Percentiles rank a stretch among this genome's conserved stretches.
Conservation (phyloP, 371 early-diverging fungal species). For the Actinomortierella wolfii region DNA sequence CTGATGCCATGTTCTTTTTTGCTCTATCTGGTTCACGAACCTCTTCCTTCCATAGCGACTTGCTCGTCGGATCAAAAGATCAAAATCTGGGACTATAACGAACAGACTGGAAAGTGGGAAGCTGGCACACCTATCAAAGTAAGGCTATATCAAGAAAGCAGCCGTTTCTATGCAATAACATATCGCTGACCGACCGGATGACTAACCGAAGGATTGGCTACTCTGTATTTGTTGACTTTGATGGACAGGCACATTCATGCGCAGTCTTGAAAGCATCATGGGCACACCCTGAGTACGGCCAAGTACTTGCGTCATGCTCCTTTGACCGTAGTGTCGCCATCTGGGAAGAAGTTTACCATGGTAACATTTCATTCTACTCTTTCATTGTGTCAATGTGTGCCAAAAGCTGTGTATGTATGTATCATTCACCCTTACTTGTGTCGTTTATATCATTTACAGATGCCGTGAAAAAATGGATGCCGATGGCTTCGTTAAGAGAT, state of each 20-base stretch:
- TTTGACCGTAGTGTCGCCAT: conserved; percentile 89
- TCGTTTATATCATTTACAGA: conserved; percentile 40
- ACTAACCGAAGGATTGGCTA: no score
- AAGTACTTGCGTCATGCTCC: conserved; percentile 90
- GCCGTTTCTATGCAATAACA: no score
- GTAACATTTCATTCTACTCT: conserved; percentile 41
- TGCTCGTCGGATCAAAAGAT: conserved; percentile 91
- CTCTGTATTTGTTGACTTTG: background rate
- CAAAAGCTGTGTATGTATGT: no score
- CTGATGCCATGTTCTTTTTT: no score
- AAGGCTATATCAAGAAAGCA: conserved; percentile 7
- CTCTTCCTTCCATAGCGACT: conserved; percentile 60
- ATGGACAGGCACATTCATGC: conserved; percentile 79
- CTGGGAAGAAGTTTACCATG: conserved; percentile 87
- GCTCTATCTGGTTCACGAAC: no score
- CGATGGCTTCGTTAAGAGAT: conserved; percentile 78
- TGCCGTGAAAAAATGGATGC: conserved; percentile 64
- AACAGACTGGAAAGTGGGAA: conserved; percentile 73
- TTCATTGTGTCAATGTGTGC: conserved; percentile 1
- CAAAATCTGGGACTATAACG: conserved; percentile 91
- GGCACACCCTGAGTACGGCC: conserved; percentile 95
- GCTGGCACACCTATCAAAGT: conserved; percentile 87
- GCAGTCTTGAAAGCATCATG: conserved; percentile 85
- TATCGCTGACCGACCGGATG: no score
- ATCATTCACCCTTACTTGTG: background rate